Conservation (phyloP, 176 grass and related monocot species). For the Lolium rigidum region DNA sequence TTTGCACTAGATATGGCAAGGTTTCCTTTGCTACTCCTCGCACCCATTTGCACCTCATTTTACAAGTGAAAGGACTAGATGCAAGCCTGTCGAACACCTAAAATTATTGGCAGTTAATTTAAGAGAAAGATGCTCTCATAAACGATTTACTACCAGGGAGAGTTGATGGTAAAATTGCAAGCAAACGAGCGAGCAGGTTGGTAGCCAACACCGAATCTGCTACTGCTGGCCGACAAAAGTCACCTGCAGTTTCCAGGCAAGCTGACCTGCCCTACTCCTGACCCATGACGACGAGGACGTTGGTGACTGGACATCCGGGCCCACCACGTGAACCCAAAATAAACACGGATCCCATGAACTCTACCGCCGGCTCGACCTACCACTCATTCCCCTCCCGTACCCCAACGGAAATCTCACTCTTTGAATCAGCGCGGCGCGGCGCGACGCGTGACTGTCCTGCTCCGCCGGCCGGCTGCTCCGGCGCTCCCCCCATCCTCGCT, state of each 20-base stretch:
- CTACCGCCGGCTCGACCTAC: conserved; percentile 44
- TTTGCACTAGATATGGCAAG: too few relatives aligned
- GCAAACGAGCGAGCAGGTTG: too few relatives aligned
- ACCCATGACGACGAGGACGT: conserved; percentile 24
- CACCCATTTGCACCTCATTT: too few relatives aligned
- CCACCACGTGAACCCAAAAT: conserved; percentile 32
- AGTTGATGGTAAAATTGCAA: too few relatives aligned
- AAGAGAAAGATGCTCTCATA: too few relatives aligned
- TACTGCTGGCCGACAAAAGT: neutral
- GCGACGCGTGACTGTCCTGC: neutral
- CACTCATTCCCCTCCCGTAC: conserved; percentile 33
- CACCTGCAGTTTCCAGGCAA: conserved; percentile 2
- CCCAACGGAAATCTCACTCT: neutral
- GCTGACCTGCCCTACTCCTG: neutral
- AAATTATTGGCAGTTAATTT: too few relatives aligned
- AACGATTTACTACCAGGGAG: too few relatives aligned
- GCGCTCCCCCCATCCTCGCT: neutral
- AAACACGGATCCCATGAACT: conserved; percentile 12
- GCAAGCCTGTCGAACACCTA: too few relatives aligned
- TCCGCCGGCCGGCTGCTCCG: neutral
- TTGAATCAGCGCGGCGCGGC: conserved; percentile 28
- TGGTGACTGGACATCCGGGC: conserved; percentile 20
- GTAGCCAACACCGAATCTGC: neutral
- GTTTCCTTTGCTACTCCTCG: too few relatives aligned
- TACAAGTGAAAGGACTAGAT: too few relatives aligned